Evolutionary conservation across 345 rosid genomes (phyloP).

Genomic region (Rhizophora apiculata): DNA sequence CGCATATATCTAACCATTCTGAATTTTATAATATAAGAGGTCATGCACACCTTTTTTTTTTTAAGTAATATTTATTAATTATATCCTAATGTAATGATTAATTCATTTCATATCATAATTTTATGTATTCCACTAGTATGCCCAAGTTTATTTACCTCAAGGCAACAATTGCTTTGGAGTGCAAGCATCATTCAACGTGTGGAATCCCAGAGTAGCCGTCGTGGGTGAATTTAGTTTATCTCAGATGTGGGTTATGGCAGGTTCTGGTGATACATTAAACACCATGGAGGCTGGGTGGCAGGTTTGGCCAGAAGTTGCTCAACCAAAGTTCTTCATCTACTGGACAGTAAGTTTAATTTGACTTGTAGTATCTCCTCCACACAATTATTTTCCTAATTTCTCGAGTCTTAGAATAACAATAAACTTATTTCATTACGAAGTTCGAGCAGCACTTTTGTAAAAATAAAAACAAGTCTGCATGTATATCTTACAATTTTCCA

Average conservation of each 20-base stretch:
- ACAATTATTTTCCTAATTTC: too few relatives aligned
- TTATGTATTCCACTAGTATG: not conserved
- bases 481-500: too few relatives aligned
- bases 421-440: not conserved
- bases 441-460: too few relatives aligned
- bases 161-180: not conserved
- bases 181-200: not conserved
- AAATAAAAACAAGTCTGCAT: too few relatives aligned
- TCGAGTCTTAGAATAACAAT: not conserved
- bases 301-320: not conserved
- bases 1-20: too few relatives aligned
- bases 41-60: too few relatives aligned
- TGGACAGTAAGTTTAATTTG: conserved; percentile 13
- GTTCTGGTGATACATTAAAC: not conserved
- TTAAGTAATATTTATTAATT: too few relatives aligned
- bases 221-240: not conserved
- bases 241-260: not conserved
- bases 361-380: too few relatives aligned
- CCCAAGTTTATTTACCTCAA: not conserved
- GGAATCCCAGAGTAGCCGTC: not conserved
- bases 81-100: too few relatives aligned
- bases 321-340: conserved; percentile 5
- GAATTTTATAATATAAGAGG: too few relatives aligned
- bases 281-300: conserved; percentile 8
- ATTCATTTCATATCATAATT: too few relatives aligned